Evolutionary conservation across 495 filamentous ascomycete species (phyloP).

Genomic region (Hypoxylon intermedium): DNA sequence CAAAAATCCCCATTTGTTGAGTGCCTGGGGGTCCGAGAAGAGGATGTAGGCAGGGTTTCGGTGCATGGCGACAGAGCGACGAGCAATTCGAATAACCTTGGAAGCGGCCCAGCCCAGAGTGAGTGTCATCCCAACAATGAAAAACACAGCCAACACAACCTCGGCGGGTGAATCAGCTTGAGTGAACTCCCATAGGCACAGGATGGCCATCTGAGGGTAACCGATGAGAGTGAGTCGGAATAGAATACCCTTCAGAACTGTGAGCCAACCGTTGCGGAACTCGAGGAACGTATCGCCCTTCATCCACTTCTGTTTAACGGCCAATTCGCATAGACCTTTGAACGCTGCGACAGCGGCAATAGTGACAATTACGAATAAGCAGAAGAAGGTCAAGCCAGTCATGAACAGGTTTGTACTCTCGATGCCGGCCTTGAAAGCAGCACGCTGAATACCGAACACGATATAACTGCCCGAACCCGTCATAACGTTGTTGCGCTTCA

Average conservation of each 20-base stretch:
- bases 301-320: constrained; percentile 75
- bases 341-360: constrained; percentile 76
- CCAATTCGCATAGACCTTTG: constrained; percentile 78
- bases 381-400: constrained; percentile 89
- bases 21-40: constrained; percentile 87
- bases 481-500: constrained; percentile 56
- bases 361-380: constrained; percentile 76
- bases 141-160: constrained; percentile 86
- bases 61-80: constrained; percentile 87
- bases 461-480: constrained; percentile 63
- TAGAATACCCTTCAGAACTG: constrained; percentile 86
- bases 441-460: constrained; percentile 87
- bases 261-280: constrained; percentile 86
- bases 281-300: constrained; percentile 89
- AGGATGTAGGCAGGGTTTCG: constrained; percentile 97
- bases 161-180: constrained; percentile 84
- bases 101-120: constrained; percentile 87
- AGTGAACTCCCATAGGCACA: constrained; percentile 96
- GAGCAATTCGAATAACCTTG: constrained; percentile 89
- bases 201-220: constrained; percentile 88
- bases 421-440: constrained; percentile 83
- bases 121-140: constrained; percentile 79
- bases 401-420: constrained; percentile 94
- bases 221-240: constrained; percentile 92
- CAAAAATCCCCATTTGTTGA: constrained; percentile 99